Conservation (phyloP, 148 eudicot species). For the Simmondsia chinensis region DNA sequence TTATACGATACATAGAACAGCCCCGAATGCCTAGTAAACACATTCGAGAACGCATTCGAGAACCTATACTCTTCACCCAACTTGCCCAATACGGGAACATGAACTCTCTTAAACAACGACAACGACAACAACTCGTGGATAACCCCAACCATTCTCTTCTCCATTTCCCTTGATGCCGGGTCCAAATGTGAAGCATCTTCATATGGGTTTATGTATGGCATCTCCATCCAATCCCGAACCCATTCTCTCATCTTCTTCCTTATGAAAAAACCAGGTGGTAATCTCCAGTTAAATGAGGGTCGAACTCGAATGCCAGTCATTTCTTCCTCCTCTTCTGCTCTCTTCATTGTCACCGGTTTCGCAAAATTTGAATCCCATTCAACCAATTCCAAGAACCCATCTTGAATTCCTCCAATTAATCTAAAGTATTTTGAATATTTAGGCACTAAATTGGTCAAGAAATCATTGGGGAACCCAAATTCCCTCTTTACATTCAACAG, state of each 20-base stretch:
- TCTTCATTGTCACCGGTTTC: conserved; percentile 40
- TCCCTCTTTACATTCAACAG: conserved; percentile 68
- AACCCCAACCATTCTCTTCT: conserved; percentile 84
- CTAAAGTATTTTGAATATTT: conserved; percentile 48
- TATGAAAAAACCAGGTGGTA: conserved; percentile 59
- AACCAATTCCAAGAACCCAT: conserved; percentile 50
- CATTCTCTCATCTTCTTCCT: conserved; percentile 94
- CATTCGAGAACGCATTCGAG: conserved; percentile 71
- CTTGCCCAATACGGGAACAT: conserved; percentile 68
- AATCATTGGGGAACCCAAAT: conserved; percentile 75
- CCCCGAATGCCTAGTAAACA: conserved; percentile 85
- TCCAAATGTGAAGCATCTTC: conserved; percentile 53
- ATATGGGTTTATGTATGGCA: conserved; percentile 78
- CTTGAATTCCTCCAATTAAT: conserved; percentile 44
- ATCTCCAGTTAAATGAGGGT: conserved; percentile 57
- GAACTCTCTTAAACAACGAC: conserved; percentile 64
- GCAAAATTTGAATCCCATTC: conserved; percentile 50
- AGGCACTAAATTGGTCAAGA: conserved; percentile 39
- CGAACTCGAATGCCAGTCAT: conserved; percentile 59
- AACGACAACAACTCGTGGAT: conserved; percentile 77
- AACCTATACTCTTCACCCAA: conserved; percentile 72
- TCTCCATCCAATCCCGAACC: conserved; percentile 92
- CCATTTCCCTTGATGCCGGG: conserved; percentile 63
- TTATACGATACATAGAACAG: conserved; percentile 76
- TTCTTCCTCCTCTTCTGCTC: conserved; percentile 59